Percentiles rank a stretch among this genome's conserved stretches.
phyloP scores from a whole-genome alignment of 1,139 yeast genomes.

The Nakaseomyces sp. region DNA sequence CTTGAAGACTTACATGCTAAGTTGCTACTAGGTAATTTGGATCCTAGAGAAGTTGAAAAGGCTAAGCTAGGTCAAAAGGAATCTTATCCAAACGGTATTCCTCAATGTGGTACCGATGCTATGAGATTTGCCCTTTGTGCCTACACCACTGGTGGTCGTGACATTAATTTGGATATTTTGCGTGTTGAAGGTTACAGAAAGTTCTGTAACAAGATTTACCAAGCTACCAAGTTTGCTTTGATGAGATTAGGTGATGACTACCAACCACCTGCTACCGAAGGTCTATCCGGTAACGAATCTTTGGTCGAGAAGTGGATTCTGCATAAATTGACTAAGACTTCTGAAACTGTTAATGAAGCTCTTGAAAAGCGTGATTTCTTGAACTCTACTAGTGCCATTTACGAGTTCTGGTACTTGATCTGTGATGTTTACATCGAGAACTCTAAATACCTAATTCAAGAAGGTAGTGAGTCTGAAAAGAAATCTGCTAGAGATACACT shows the following conservation, averaged over 20 bases:
- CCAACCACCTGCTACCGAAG: slow-evolving; percentile 59
- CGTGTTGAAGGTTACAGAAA: slow-evolving; percentile 99
- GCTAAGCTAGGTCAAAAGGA: slow-evolving; percentile 84
- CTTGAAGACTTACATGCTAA: slow-evolving; percentile 74
- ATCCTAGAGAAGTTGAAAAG: slow-evolving; percentile 76
- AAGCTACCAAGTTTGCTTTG: slow-evolving; percentile 94
- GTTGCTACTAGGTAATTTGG: slow-evolving; percentile 73
- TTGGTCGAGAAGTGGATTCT: slow-evolving; percentile 95
- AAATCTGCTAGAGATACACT: slow-evolving; percentile 89
- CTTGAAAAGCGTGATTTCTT: slow-evolving; percentile 83
- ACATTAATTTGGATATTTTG: slow-evolving; percentile 87
- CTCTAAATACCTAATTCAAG: slow-evolving; percentile 84
- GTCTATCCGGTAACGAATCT: slow-evolving; percentile 69
- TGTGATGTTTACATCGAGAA: slow-evolving; percentile 98
- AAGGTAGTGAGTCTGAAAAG: slow-evolving; percentile 78
- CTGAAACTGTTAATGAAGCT: slow-evolving; percentile 54
- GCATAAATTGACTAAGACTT: slow-evolving; percentile 68
- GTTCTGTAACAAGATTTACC: slow-evolving; percentile 98
- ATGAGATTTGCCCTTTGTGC: slow-evolving; percentile 97
- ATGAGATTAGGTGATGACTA: slow-evolving; percentile 88
- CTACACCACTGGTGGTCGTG: slow-evolving; percentile 97
- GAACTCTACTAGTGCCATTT: slow-evolving; percentile 76
- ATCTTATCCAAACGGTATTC: slow-evolving; percentile 94
- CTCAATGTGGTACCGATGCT: slow-evolving; percentile 99
- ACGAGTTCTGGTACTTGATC: slow-evolving; percentile 89